Evolutionary conservation across 2,329 filamentous ascomycete genomes (phyloP), one percentile per base, ranked within the genome.

Genomic region (Penicillium sp.): DNA sequence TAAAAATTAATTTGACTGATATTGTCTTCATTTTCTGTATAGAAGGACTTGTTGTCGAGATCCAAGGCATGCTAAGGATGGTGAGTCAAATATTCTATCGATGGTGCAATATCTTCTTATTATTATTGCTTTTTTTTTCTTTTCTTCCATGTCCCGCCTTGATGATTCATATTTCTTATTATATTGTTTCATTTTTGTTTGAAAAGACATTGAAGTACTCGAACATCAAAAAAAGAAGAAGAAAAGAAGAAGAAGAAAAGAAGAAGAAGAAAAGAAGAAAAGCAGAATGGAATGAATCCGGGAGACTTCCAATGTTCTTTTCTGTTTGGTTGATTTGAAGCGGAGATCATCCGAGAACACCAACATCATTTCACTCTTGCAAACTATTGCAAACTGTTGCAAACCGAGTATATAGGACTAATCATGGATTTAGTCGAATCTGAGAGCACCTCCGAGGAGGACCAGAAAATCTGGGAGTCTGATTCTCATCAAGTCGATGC

Each of bases 401-500:
- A 20, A n/a, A 29, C 29, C 29, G 29, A 20, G 7, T 5, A 34
- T 16, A 34, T 43, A 7, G 48, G 55, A 50, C 55, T 57, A 18
- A 54, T 60, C 50, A 73, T 74, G 71, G 66, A 72, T 59, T 59
- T 67, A 73, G 70, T 61, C 35, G 73, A 74, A 55, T 72, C 69
- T 40, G 72, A 70, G 57, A 69, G 65, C 48, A 59, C 61, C 13
- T 74, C 70, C 31, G 72, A 74, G 35, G 72, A 74, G 58, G 71
- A 72, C 45, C 71, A 69, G 56, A 72, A 69, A 51, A 59, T 60
- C 13, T 74, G 69, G 66, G 68, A 67, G 50, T 71, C 64, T 20
- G 70, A 73, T 50, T 62, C 62, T 51, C 66, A 61, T 29, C 57
- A 59, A 37, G 58, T 65, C 37, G 65, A 66, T 53, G 62, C 61